Conservation (phyloP, 352 stramenopile genomes). For the Phytophthora colocasiae region DNA sequence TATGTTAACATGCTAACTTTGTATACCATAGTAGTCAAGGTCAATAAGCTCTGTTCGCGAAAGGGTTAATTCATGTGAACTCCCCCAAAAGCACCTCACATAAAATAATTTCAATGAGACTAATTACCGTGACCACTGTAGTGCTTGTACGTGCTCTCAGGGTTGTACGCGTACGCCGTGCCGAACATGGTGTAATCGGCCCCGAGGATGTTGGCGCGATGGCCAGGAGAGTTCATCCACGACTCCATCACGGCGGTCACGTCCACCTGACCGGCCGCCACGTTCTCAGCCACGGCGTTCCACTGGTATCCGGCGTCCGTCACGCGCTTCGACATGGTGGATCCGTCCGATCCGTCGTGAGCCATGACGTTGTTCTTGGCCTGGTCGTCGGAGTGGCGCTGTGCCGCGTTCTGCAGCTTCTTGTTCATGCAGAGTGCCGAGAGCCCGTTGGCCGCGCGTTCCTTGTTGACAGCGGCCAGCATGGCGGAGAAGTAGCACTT, state of each 20-base stretch:
- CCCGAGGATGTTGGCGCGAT: conserved; percentile 36
- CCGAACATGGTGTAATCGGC: conserved; percentile 43
- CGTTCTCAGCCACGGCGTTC: conserved; percentile 39
- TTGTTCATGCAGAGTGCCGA: conserved; percentile 43
- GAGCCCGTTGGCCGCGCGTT: conserved; percentile 44
- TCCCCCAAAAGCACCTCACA: no score
- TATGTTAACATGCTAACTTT: no score
- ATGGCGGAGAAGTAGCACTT: conserved; percentile 17
- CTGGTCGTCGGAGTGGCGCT: conserved; percentile 43
- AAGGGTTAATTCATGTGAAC: no score
- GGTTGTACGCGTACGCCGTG: conserved; percentile 37
- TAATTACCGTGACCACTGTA: no score
- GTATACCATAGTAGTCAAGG: no score
- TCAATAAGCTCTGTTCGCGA: no score
- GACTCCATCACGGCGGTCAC: conserved; percentile 36
- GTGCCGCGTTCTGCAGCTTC: conserved; percentile 32
- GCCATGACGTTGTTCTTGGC: conserved; percentile 48
- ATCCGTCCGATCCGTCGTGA: conserved; percentile 48
- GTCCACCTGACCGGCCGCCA: conserved; percentile 35
- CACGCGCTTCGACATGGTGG: conserved; percentile 42
- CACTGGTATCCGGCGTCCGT: conserved; percentile 49
- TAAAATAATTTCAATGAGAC: no score
- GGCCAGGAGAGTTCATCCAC: conserved; percentile 36
- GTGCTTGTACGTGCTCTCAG: conserved; percentile 31
- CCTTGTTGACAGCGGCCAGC: conserved; percentile 49